Conservation (phyloP, 495 filamentous ascomycete genomes). For the Annulohypoxylon maeteangense region DNA sequence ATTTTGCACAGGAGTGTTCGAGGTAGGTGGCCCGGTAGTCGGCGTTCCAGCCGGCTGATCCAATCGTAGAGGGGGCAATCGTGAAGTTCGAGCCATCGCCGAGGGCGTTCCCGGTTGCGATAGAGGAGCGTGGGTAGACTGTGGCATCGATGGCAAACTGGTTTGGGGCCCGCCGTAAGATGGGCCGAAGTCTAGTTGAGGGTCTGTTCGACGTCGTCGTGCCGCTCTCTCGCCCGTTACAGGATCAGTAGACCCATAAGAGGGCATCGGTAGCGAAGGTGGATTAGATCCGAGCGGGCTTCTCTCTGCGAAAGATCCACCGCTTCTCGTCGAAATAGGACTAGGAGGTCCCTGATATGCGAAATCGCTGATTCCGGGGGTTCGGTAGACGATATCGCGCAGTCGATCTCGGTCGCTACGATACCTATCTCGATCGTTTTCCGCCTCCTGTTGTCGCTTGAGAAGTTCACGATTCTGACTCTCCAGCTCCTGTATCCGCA, state of each 20-base stretch:
- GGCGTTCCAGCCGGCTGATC: conserved; percentile 51
- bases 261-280: conserved; percentile 35
- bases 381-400: conserved; percentile 68
- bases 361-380: conserved; percentile 61
- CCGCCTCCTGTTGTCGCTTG: conserved; percentile 59
- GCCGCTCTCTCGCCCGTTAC: conserved; percentile 54
- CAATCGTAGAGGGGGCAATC: conserved; percentile 58
- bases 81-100: conserved; percentile 49
- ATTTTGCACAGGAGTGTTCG: conserved; percentile 43
- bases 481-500: conserved; percentile 69
- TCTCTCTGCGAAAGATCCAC: conserved; percentile 49
- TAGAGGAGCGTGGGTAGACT: conserved; percentile 46
- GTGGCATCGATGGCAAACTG: conserved; percentile 53
- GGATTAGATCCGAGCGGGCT: conserved; percentile 44
- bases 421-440: conserved; percentile 59
- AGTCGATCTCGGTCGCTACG: conserved; percentile 71
- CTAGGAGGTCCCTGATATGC: conserved; percentile 61
- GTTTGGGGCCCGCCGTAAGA: conserved; percentile 51
- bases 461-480: conserved; percentile 62
- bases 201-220: conserved; percentile 57
- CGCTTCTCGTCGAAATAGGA: conserved; percentile 51
- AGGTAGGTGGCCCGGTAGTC: conserved; percentile 41
- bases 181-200: conserved; percentile 53
- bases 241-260: conserved; percentile 41
- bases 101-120: conserved; percentile 56